These are phyloP conservation scores for Colletotrichum lentis DNA, from an alignment of 2,329 filamentous ascomycete species.

Conservation along the genomic window DNA sequence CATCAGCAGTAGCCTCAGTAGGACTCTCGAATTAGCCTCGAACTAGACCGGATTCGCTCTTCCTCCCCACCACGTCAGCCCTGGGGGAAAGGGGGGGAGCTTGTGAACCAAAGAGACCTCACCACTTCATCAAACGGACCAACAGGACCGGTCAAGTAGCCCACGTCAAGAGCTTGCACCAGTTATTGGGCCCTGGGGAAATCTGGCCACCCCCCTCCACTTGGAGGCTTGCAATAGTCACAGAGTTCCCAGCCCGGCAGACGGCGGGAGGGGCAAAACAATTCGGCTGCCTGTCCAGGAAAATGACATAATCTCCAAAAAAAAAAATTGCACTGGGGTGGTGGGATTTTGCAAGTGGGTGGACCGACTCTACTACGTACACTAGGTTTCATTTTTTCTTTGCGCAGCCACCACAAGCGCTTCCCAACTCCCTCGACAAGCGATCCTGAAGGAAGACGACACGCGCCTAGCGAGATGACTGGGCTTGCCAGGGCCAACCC, in stretches of 20 bases:
- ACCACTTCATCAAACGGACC: conserved; percentile 32
- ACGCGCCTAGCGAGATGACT: conserved; percentile 37
- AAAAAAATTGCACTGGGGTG: background rate
- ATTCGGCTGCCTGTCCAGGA: conserved; percentile 10
- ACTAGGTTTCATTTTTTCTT: conserved; percentile 26
- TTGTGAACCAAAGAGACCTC: conserved; percentile 22
- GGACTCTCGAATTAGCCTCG: conserved; percentile 31
- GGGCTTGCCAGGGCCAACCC: conserved; percentile 20
- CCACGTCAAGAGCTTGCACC: conserved; percentile 16
- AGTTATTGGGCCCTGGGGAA: background rate
- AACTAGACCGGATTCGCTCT: conserved; percentile 16
- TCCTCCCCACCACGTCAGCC: conserved; percentile 23
- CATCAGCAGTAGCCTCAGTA: conserved; percentile 27
- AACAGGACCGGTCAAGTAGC: conserved; percentile 14
- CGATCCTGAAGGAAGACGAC: conserved; percentile 36
- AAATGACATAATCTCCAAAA: conserved; percentile 24
- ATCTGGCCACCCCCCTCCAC: background rate
- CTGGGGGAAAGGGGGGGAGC: conserved; percentile 8
- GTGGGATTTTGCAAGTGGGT: conserved; percentile 20
- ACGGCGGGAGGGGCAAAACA: background rate
- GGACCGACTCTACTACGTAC: conserved; percentile 19
- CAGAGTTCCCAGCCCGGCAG: background rate
- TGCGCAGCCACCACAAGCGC: conserved; percentile 38
- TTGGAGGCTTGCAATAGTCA: background rate
- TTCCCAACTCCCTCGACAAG: conserved; percentile 22